Conservation (phyloP, 352 stramenopile genomes). For the Phytophthora pini region DNA sequence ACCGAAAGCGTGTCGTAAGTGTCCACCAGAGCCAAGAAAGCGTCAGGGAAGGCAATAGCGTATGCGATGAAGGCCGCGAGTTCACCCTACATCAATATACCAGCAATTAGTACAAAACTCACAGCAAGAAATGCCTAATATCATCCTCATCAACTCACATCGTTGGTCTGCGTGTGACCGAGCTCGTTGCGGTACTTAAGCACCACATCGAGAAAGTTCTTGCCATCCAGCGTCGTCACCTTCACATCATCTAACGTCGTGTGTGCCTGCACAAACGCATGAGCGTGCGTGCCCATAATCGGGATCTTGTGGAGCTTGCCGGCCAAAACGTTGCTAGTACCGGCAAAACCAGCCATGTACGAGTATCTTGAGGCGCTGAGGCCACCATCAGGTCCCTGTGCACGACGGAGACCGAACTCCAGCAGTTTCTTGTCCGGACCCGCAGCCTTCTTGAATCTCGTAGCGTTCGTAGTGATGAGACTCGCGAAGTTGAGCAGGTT, state of each 20-base stretch:
- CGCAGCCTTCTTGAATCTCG: slow-evolving; percentile 95
- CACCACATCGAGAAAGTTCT: slow-evolving; percentile 85
- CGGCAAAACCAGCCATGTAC: slow-evolving; percentile 98
- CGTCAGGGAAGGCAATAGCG: slow-evolving; percentile 96
- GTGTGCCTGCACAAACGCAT: slow-evolving; percentile 98
- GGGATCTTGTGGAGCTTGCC: slow-evolving; percentile 96
- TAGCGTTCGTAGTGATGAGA: slow-evolving; percentile 98
- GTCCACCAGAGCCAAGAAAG: slow-evolving; percentile 98
- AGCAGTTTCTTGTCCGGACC: slow-evolving; percentile 87
- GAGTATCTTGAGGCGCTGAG: slow-evolving; percentile 97
- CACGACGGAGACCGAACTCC: slow-evolving; percentile 94
- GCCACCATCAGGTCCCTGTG: slow-evolving; percentile 97
- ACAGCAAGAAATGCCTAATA: background rate
- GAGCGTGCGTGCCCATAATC: slow-evolving; percentile 97
- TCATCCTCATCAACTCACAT: slow-evolving; percentile 45
- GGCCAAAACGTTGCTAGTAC: slow-evolving; percentile 97
- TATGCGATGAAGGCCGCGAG: slow-evolving; percentile 99
- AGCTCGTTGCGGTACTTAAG: slow-evolving; percentile 85
- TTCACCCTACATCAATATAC: slow-evolving; percentile 83
- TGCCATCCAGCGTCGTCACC: slow-evolving; percentile 60
- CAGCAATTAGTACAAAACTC: slow-evolving; percentile 10
- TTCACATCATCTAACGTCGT: slow-evolving; percentile 93
- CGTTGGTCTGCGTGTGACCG: slow-evolving; percentile 76
- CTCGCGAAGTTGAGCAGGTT: slow-evolving; percentile 99
- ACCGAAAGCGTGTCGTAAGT: slow-evolving; percentile 98